A percentile compares a stretch with the other conserved stretches of the same genome.
These are phyloP conservation scores for Fragosphaeria purpurea DNA, from an alignment of 2,329 filamentous ascomycete species.

Conservation along the genomic window DNA sequence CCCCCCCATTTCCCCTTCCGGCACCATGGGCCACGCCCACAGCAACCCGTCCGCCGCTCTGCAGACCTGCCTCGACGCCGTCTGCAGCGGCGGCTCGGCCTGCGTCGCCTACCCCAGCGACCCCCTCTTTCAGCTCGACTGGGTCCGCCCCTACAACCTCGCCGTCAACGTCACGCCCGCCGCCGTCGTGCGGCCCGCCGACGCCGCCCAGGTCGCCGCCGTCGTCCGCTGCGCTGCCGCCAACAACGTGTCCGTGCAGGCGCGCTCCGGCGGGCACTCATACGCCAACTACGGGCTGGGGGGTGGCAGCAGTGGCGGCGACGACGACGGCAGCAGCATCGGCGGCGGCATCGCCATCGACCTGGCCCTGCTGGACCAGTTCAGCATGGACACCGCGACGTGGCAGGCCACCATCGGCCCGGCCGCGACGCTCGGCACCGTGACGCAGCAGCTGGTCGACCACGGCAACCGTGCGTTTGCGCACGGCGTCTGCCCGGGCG, in stretches of 20 bases:
- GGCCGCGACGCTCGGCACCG: constrained; percentile 40
- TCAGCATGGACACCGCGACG: constrained; percentile 40
- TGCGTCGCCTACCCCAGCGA: constrained; percentile 38
- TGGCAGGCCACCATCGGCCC: constrained; percentile 46
- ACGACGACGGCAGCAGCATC: constrained; percentile 11
- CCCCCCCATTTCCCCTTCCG: too few species aligned
- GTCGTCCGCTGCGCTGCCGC: constrained; percentile 47
- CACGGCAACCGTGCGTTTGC: constrained; percentile 47
- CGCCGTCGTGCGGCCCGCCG: constrained; percentile 46
- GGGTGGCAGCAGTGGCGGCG: constrained; percentile 18
- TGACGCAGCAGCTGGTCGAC: constrained; percentile 39
- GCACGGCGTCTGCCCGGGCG: constrained; percentile 49
- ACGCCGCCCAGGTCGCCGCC: constrained; percentile 41
- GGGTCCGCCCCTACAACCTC: constrained; percentile 46
- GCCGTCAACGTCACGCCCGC: constrained; percentile 35
- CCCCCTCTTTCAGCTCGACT: constrained; percentile 34
- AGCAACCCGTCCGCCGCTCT: not conserved
- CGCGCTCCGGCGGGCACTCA: constrained; percentile 55
- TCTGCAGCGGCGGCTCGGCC: constrained; percentile 33
- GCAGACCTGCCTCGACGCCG: constrained; percentile 30
- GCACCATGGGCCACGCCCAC: too few species aligned
- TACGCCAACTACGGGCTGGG: constrained; percentile 41
- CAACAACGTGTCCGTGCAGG: constrained; percentile 44
- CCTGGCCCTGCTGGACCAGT: constrained; percentile 40
- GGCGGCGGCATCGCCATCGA: constrained; percentile 48